These are phyloP conservation scores for Adenanthera pavonina DNA, from an alignment of 306 rosid species.

Conservation along the genomic window DNA sequence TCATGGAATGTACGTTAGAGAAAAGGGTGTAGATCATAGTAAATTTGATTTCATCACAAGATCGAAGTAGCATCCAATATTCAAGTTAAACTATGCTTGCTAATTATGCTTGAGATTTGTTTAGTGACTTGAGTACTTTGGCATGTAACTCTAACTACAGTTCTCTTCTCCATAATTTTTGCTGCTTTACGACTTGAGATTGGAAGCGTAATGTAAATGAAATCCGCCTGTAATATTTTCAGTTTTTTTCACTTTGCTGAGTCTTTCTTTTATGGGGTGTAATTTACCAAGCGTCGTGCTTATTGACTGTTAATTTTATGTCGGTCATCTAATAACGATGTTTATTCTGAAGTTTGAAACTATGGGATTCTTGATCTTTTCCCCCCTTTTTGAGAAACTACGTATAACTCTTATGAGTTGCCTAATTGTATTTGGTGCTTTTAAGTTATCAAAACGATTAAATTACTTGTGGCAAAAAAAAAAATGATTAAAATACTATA, in stretches of 20 bases:
- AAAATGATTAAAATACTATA: no score
- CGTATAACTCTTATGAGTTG: no score
- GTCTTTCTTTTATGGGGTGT: background rate
- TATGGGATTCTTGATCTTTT: no score
- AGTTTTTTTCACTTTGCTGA: background rate
- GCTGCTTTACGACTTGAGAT: background rate
- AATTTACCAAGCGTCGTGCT: background rate
- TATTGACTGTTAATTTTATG: background rate
- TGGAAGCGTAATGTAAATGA: background rate
- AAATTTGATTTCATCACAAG: background rate
- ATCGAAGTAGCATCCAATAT: background rate
- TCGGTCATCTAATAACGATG: background rate
- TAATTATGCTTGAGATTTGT: constrained; percentile 29
- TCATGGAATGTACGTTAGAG: constrained; percentile 17
- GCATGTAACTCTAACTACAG: constrained; percentile 34
- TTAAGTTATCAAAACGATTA: no score
- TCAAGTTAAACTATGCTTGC: background rate
- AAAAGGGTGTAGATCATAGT: constrained; percentile 2
- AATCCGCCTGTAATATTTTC: background rate
- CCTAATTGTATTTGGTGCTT: no score
- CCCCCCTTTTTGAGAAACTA: no score
- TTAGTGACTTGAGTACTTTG: constrained; percentile 33
- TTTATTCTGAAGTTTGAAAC: no score
- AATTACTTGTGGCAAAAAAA: no score
- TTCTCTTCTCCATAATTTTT: constrained; percentile 11